A percentile compares a stretch with the other conserved stretches of the same genome.
These are phyloP conservation scores for Hypoxylon sp. DNA, from an alignment of 2,329 filamentous ascomycete genomes.

Conservation along the genomic window DNA sequence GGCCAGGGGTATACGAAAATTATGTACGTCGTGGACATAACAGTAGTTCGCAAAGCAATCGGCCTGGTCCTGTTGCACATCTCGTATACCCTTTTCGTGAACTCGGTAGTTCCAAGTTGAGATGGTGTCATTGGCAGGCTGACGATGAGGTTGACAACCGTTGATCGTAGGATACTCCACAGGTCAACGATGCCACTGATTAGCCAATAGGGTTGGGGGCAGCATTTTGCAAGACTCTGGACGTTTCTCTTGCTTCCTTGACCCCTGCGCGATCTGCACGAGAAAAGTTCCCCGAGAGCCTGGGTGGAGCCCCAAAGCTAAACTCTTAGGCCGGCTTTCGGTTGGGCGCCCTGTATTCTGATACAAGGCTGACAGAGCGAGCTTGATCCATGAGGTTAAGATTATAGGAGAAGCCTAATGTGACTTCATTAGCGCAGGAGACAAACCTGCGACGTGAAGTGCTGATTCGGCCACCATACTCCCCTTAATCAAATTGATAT, in stretches of 20 bases:
- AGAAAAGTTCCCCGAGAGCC: conserved; percentile 18
- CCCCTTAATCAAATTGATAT: conserved; percentile 13
- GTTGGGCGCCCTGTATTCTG: conserved; percentile 28
- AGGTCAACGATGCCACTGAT: conserved; percentile 17
- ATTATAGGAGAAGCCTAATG: conserved; percentile 34
- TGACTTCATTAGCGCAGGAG: conserved; percentile 27
- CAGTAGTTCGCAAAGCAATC: conserved; percentile 4
- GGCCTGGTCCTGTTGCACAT: conserved; percentile 19
- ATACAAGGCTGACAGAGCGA: conserved; percentile 33
- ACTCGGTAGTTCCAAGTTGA: conserved; percentile 5
- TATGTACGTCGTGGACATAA: background rate
- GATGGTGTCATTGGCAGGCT: conserved; percentile 14
- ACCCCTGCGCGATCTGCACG: conserved; percentile 24
- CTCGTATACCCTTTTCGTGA: background rate
- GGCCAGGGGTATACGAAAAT: background rate
- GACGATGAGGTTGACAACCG: conserved; percentile 30
- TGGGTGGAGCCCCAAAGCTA: conserved; percentile 18
- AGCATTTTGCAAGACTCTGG: conserved; percentile 29
- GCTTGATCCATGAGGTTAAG: conserved; percentile 17
- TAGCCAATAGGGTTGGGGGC: conserved; percentile 27
- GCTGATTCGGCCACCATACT: conserved; percentile 1
- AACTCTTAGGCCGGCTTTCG: conserved; percentile 13
- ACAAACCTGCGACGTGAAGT: conserved; percentile 21
- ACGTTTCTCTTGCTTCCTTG: conserved; percentile 31
- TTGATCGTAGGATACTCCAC: conserved; percentile 16